Evolutionary conservation across 2,329 filamentous ascomycete species (phyloP), one percentile per base, ranked within the genome.

Genomic region (Polytolypa hystricis): DNA sequence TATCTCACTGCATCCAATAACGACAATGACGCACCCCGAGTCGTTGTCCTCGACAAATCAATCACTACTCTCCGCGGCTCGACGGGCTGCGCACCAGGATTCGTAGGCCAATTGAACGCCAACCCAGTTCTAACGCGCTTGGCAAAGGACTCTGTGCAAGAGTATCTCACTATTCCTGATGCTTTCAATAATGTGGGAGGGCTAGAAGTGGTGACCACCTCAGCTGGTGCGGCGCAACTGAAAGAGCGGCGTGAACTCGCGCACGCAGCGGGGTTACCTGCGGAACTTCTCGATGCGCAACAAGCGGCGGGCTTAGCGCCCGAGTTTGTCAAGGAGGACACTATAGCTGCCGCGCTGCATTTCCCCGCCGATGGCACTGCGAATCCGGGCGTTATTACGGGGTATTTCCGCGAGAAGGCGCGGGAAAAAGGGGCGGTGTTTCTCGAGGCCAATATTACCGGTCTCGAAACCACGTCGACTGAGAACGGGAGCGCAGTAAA

Each of bases 101-200:
- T 58, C 17, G 47, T 60, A 4, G 56, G 56, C 15, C 54, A 60
- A 37, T 54, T 51, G 36, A 60, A 59, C 27, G 52, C 56, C 29
- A 54, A 50, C 5, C 25, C 47, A 1, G 44, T 51, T 2, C 40
- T 58, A 9, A 59, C 55, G 1, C 48, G 35, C 8, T 47, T 60
- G 4, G 55, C 56, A 1, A 46, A 52, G 16, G 50, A 56, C 4
- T 56, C 46, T 1, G 52, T 55, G 5, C 43, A 43, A 7, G 53
- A 55, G 33, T 55, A 56, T 27, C 37, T 39, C n/a, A 42, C 44
- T 18, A 44, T 56, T 5, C 50, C 53, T 0, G 44, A 41, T 14
- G 53, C 48, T 6, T 53, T 56, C n/a, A 43, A 52, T 21, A 34
- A 30, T 9, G 46, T 53, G 2, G 53, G 53, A 5, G 48, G 52